Evolutionary conservation across 192 early-diverging fungal genomes (phyloP).

Genomic region (Mortierella antarctica): DNA sequence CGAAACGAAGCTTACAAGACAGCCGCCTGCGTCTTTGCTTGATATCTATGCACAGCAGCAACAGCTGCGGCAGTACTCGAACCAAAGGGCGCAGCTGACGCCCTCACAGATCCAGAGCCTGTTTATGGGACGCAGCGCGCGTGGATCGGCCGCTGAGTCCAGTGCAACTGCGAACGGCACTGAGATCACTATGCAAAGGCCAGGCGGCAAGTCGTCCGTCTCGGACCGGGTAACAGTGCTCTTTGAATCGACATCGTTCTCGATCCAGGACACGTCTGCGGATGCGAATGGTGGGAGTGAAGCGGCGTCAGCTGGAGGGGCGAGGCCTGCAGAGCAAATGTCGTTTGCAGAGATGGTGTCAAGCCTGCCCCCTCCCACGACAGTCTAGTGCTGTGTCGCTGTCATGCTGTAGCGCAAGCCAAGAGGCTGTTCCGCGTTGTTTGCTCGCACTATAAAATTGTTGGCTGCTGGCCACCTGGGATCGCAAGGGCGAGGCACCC

Average conservation of each 20-base stretch:
- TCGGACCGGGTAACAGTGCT: slow-evolving; percentile 8
- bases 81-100: slow-evolving; percentile 25
- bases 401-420: too few species aligned
- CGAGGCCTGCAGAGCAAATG: neutral
- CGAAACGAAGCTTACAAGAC: neutral
- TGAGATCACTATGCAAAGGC: too few species aligned
- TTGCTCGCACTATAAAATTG: too few species aligned
- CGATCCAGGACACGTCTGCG: slow-evolving; percentile 11
- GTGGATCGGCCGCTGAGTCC: neutral
- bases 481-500: too few species aligned
- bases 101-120: slow-evolving; percentile 10
- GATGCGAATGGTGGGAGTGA: neutral
- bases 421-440: too few species aligned
- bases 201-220: too few species aligned
- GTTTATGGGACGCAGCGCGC: slow-evolving; percentile 11
- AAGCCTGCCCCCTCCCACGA: neutral
- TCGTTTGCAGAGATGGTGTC: neutral
- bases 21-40: neutral
- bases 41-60: slow-evolving; percentile 33
- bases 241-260: slow-evolving; percentile 26
- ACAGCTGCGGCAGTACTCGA: slow-evolving; percentile 20
- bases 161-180: too few species aligned
- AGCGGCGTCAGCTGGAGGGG: neutral
- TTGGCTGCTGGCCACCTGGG: too few species aligned
- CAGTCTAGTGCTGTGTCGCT: neutral